phyloP scores from a whole-genome alignment of 352 stramenopile genomes.

The Pythium grandisporangium region DNA sequence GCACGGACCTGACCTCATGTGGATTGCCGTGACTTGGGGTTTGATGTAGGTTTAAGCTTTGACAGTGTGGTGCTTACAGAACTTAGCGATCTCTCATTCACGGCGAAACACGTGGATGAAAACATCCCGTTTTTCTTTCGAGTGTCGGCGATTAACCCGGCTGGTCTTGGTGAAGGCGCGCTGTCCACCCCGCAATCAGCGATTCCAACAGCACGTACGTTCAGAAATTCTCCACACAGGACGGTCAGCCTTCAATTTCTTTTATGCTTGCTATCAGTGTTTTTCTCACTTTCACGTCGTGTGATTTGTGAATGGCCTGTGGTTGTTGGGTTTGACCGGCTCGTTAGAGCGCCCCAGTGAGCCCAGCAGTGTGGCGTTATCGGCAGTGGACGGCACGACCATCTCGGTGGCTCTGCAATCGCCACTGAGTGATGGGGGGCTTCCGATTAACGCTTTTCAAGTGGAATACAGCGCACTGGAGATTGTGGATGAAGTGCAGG shows the following conservation, averaged over 20 bases:
- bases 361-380: conserved; percentile 65
- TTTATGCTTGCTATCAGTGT: too few relatives aligned
- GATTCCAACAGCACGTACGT: conserved; percentile 75
- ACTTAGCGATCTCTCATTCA: conserved; percentile 73
- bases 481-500: conserved; percentile 79
- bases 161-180: conserved; percentile 52
- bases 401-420: conserved; percentile 70
- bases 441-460: conserved; percentile 81
- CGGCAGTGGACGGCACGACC: conserved; percentile 82
- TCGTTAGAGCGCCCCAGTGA: conserved; percentile 58
- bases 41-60: conserved; percentile 55
- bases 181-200: conserved; percentile 79
- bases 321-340: too few relatives aligned
- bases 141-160: conserved; percentile 88
- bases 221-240: background rate
- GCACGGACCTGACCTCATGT: too few relatives aligned
- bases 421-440: conserved; percentile 80
- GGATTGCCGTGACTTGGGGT: conserved; percentile 1
- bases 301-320: too few relatives aligned
- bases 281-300: too few relatives aligned
- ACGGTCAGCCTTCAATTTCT: background rate
- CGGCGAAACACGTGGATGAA: conserved; percentile 83
- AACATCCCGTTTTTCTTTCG: conserved; percentile 94
- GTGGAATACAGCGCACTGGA: conserved; percentile 85
- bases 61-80: conserved; percentile 86